A percentile compares a stretch with the other conserved stretches of the same genome.
Conservation (phyloP, 495 filamentous ascomycete genomes). For the Elasticomyces elasticus region DNA sequence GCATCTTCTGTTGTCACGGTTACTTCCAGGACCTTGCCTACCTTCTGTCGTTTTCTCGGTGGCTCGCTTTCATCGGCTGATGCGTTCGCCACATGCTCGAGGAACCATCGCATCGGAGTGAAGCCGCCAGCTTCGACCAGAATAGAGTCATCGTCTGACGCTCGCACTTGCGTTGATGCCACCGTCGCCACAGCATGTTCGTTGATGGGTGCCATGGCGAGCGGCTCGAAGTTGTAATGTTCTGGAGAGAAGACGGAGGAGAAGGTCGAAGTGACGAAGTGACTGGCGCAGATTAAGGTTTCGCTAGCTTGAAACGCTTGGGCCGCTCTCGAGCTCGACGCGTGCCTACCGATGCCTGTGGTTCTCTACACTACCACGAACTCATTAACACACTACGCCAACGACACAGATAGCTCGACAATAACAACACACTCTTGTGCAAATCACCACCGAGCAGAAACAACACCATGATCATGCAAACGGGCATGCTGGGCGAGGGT, state of each 20-base stretch:
- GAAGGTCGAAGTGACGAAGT: background rate
- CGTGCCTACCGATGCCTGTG: background rate
- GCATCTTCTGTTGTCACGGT: background rate
- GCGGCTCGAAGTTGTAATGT: background rate
- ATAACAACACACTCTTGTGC: too few species aligned
- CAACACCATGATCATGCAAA: conserved; percentile 18
- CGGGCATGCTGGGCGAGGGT: conserved; percentile 38
- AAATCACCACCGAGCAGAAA: background rate
- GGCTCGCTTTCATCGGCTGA: conserved; percentile 1
- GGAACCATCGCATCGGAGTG: conserved; percentile 15
- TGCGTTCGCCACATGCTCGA: conserved; percentile 1
- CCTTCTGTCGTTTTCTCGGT: conserved; percentile 4
- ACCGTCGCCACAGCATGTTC: conserved; percentile 12
- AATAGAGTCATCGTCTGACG: conserved; percentile 6
- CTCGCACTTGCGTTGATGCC: conserved; percentile 2
- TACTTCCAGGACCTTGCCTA: background rate
- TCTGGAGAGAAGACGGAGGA: background rate
- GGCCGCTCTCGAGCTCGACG: background rate
- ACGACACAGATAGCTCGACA: too few species aligned
- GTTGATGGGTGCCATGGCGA: conserved; percentile 9
- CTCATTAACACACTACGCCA: too few species aligned
- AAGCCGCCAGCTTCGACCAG: conserved; percentile 19
- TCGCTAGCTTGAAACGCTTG: too few species aligned
- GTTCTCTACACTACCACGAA: background rate
- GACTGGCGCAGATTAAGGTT: background rate